Base-by-base conservation (phyloP, 768 basidiomycete species). In the Podaxis rugospora region DNA sequence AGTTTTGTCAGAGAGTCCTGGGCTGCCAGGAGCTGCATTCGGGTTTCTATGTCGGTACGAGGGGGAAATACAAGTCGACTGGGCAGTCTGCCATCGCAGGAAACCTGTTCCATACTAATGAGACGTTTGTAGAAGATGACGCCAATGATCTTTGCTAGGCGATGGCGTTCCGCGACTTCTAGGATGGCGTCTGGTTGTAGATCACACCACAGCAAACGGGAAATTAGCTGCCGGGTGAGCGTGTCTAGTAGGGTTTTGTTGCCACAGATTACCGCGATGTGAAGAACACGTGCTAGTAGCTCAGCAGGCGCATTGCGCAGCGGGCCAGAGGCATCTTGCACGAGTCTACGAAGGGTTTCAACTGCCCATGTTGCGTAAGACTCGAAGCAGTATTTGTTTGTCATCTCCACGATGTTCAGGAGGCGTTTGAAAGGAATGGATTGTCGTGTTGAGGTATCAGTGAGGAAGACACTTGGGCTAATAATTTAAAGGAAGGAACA, bases 1-100 rank as follows among this genome's bases (percentile, higher is more conserved):
- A 80, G 70, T 51, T 71, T 72, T 21, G 81, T 73, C 40, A 90
- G 78, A 21, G 82, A 81, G 55, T 80, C 71, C 62, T 84, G 83
- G 1, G 89, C 88, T 18, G 80, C 75, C 14, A 88, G 73, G 47
- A 88, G 77, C 42, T 79, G 78, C 70, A 80, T 73, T 40, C 80
- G 81, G 61, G 67, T 70, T 54, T 77, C 76, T 5, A 70, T 57
- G 57, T 68, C 67, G 57, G 72, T 71, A 11, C 66, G 66, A n/a
- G 64, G 64, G 6, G 73, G 72, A 51, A 76, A 74, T 18, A 66
- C 61, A 6, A 67, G 67, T 27, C 67, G 70, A 2, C 62, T 74
- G 66, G 46, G 72, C 67, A 59, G 72, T 64, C 55, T 72, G 69
- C 51, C 69, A 63, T 60, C 70, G 66, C 64, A 73, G 67, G 50